phyloP scores from a whole-genome alignment of 768 basidiomycete genomes.

The Termitomyces sp. region DNA sequence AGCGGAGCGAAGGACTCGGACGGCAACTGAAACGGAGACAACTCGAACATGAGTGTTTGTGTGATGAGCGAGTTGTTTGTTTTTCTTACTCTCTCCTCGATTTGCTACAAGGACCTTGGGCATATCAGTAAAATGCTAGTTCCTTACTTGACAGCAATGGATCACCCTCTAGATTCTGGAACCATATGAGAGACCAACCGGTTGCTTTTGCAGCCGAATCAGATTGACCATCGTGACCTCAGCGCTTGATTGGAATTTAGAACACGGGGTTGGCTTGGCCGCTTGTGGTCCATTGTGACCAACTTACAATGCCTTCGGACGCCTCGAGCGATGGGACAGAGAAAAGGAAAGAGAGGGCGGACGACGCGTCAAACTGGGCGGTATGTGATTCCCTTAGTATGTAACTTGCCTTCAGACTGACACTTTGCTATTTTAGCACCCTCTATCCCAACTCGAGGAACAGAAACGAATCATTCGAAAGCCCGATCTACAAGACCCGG shows the following conservation, averaged over 20 bases:
- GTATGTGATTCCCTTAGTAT: slow-evolving; percentile 18
- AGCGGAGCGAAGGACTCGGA: slow-evolving; percentile 84
- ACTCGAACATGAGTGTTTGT: slow-evolving; percentile 12
- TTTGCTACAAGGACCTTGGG: slow-evolving; percentile 77
- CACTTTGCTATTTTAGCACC: slow-evolving; percentile 20
- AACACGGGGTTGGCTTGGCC: neutral
- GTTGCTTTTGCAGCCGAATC: slow-evolving; percentile 33
- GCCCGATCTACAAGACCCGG: slow-evolving; percentile 34
- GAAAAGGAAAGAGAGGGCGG: slow-evolving; percentile 1
- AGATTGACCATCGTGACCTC: slow-evolving; percentile 6
- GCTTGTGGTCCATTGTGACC: neutral
- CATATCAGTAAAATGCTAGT: slow-evolving; percentile 20
- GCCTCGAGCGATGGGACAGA: neutral
- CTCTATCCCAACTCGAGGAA: slow-evolving; percentile 29
- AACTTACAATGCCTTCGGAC: slow-evolving; percentile 29
- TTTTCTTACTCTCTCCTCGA: slow-evolving; percentile 59
- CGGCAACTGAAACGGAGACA: slow-evolving; percentile 58
- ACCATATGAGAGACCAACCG: slow-evolving; percentile 7
- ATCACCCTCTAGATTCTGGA: neutral
- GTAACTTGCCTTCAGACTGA: neutral
- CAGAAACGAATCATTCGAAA: slow-evolving; percentile 30
- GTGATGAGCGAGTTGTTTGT: slow-evolving; percentile 24
- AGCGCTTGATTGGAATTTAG: neutral
- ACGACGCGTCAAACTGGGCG: slow-evolving; percentile 31
- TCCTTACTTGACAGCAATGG: neutral